Conservation (phyloP, 129 eudicot genomes). For the Ambrosia artemisiifolia region DNA sequence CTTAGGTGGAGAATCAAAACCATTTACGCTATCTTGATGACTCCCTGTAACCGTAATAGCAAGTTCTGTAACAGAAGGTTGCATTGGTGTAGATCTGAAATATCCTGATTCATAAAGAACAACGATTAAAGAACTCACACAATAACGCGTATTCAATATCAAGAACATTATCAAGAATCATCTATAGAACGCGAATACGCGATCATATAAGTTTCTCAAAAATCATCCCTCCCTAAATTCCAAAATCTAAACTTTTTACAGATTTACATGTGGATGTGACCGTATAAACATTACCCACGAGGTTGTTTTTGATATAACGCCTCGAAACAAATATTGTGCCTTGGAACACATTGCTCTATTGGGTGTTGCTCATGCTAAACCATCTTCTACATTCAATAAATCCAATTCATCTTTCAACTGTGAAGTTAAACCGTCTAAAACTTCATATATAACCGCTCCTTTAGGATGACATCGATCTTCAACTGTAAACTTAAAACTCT, state of each 20-base stretch:
- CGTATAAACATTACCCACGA: constrained; percentile 33
- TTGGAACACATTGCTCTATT: constrained; percentile 52
- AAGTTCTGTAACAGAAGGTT: constrained; percentile 34
- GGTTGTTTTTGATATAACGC: constrained; percentile 56
- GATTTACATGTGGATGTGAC: constrained; percentile 49
- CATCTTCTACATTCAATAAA: constrained; percentile 9
- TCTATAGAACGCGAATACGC: not conserved
- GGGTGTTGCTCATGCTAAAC: constrained; percentile 28
- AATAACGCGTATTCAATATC: not conserved
- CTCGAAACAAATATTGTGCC: constrained; percentile 48
- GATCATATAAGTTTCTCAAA: not conserved
- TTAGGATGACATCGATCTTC: constrained; percentile 59
- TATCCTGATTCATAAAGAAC: constrained; percentile 26
- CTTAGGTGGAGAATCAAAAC: not conserved
- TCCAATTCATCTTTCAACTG: constrained; percentile 48
- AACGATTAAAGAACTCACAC: not conserved
- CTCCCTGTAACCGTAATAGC: constrained; percentile 31
- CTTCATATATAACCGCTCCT: constrained; percentile 43
- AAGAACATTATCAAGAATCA: not conserved
- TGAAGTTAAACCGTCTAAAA: constrained; percentile 43
- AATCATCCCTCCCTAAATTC: no score
- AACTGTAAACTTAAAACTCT: constrained; percentile 53
- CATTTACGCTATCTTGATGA: constrained; percentile 19
- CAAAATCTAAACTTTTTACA: no score
- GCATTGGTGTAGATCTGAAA: constrained; percentile 31